Percentiles rank a stretch among this genome's conserved stretches.
Conservation (phyloP, 164 flowering plant genomes). For the Vitis cinerea region DNA sequence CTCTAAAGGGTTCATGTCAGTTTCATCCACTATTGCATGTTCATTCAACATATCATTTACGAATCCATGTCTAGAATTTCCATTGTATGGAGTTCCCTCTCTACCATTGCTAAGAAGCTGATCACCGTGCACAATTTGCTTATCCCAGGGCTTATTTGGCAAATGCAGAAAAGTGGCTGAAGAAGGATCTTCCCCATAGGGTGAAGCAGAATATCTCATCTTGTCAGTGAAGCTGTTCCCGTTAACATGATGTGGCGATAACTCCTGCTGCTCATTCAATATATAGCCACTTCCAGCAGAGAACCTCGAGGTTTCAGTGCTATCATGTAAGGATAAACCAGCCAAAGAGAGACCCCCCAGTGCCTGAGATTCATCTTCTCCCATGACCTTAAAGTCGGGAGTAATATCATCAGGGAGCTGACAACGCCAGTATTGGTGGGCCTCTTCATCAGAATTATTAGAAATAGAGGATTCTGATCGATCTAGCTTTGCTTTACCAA, state of each 20-base stretch:
- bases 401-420: conserved; percentile 98
- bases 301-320: conserved; percentile 46
- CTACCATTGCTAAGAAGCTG: conserved; percentile 40
- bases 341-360: conserved; percentile 55
- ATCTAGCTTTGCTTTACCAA: conserved; percentile 68
- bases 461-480: conserved; percentile 79
- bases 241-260: conserved; percentile 39
- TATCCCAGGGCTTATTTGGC: conserved; percentile 69
- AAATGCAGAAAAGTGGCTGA: conserved; percentile 36
- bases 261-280: conserved; percentile 44
- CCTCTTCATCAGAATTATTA: conserved; percentile 87
- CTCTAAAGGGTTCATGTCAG: conserved; percentile 61
- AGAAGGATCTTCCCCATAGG: conserved; percentile 56
- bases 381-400: conserved; percentile 82
- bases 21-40: conserved; percentile 40
- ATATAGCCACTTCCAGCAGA: conserved; percentile 43
- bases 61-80: conserved; percentile 48
- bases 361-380: conserved; percentile 64
- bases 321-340: conserved; percentile 65
- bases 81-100: conserved; percentile 47
- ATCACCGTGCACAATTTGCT: conserved; percentile 41
- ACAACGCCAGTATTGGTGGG: conserved; percentile 76
- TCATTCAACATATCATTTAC: conserved; percentile 49
- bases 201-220: conserved; percentile 41
- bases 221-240: conserved; percentile 53